Conservation (phyloP, 305 asterid species). For the Coffea humblotiana region DNA sequence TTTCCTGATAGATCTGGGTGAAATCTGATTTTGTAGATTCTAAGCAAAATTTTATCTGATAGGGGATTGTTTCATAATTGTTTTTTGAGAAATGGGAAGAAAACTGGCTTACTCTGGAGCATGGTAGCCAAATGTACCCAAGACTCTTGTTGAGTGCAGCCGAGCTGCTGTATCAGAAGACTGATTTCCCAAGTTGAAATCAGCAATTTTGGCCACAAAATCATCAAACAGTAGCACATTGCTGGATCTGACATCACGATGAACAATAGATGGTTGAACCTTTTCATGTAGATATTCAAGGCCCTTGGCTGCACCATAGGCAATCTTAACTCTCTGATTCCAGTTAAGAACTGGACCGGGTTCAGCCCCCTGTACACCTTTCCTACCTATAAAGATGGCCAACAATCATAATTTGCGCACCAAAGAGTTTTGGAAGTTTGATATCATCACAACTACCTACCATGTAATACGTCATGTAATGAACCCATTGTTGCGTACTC, state of each 20-base stretch:
- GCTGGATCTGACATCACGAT: conserved; percentile 86
- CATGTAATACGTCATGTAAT: conserved; percentile 77
- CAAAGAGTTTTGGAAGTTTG: conserved; percentile 5
- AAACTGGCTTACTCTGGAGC: conserved; percentile 67
- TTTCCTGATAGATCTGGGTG: background rate
- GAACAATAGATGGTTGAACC: conserved; percentile 67
- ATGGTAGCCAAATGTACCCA: conserved; percentile 89
- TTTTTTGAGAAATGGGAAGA: background rate
- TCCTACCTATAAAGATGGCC: conserved; percentile 32
- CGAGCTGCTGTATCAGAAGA: conserved; percentile 81
- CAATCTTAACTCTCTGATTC: conserved; percentile 71
- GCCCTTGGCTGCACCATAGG: conserved; percentile 75
- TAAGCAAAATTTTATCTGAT: background rate
- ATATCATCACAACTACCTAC: conserved; percentile 28
- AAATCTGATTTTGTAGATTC: background rate
- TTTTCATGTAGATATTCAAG: conserved; percentile 63
- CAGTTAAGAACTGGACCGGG: conserved; percentile 75
- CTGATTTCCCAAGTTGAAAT: conserved; percentile 81
- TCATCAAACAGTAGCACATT: conserved; percentile 78
- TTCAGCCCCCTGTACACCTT: conserved; percentile 51
- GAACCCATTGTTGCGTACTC: conserved; percentile 84
- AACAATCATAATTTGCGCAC: conserved; percentile 1
- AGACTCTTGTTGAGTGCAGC: conserved; percentile 75
- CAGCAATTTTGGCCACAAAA: conserved; percentile 70
- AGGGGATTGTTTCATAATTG: background rate